Evolutionary conservation across 306 rosid species (phyloP), one percentile per base, ranked within the genome.

Genomic region (Prunus persica): DNA sequence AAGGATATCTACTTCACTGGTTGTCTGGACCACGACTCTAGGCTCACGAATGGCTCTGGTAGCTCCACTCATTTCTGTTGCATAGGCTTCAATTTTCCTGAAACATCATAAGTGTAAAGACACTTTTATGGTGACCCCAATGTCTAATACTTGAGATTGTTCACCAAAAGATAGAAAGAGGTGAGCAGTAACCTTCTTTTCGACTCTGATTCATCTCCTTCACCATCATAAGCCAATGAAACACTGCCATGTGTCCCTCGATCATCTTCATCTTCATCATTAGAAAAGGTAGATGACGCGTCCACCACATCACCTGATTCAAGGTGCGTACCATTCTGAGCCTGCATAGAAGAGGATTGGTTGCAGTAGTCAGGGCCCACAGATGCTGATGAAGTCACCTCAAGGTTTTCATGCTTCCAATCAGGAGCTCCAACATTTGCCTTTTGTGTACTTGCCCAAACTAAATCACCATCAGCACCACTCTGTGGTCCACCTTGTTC

Each of bases 1-100:
- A 5, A 95, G 93, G 82, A 95, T 92, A 82, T 95, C 99, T 30
- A 95, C 97, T 85, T 92, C 99, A 19, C 97, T 95, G 75, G 99
- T 95, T 38, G 99, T 95, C 83, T 95, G 99, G 71, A 95, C 99
- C 32, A 95, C 99, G 67, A 95, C 99, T 87, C 99, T 87, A 57
- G 99, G 99, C 85, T 95, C 99, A 2, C 97, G 93, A 50, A 95
- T 90, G 60, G 97, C 97, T 88, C 99, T 90, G 50, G 97, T 86
- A 76, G 99, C 97, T 77, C 99, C 99, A 75, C 97, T 90, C 97
- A 91, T 80, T 76, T 95, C 97, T 9, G 92, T 77, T 74, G 91
- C 92, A 87, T 82, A 90, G 32, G 92, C 89, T 81, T 95, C 99
- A 32, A 92, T 84, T 84, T 90, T 95, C 95, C 97, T 95, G 87